Evolutionary conservation across 2,329 filamentous ascomycete species (phyloP), one percentile per base, ranked within the genome.

Genomic region (Zymoseptoria ardabiliae): DNA sequence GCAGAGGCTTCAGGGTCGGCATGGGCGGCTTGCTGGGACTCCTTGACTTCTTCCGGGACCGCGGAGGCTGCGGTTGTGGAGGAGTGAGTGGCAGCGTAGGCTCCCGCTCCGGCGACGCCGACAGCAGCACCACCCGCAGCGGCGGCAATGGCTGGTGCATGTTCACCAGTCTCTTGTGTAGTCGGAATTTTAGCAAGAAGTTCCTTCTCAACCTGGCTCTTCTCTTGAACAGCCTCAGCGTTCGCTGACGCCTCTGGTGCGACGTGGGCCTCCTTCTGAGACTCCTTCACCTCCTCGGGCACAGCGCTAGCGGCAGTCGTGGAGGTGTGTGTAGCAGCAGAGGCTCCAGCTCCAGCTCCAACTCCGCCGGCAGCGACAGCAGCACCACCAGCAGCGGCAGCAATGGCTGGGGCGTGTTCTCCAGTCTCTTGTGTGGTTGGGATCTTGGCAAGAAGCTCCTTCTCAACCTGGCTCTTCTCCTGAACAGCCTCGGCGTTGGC

Each of bases 391-490:
- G 72, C 69, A 9, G 73, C 72, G 55, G 76, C 75, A 20, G 71
- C 69, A 25, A 71, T 66, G 28, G 72, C 74, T 10, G 76, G 76
- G 45, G 78, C 77, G 50, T 77, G 76, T 61, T 78, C 76, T 41
- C 77, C 77, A 54, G 72, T 66, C 54, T 75, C 74, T 56, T 78
- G 66, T 7, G 70, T 70, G 53, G 73, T 71, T 65, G 74, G 65
- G 35, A 75, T 80, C 73, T 88, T 83, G 65, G 84, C 80, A 53
- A 91, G 78, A 8, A 95, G 79, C 76, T 96, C 88, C 25, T 83
- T 74, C 77, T 95, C 90, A 5, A 91, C 80, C 10, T 79, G 81
- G 72, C 83, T 84, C 82, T 94, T 94, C 67, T 92, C 89, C 63
- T 82, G 76, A 7, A 94, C 88, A n/a, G 86, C 88, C 58, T 81